phyloP scores from a whole-genome alignment of 768 basidiomycete species.

The Suillus weaverae region DNA sequence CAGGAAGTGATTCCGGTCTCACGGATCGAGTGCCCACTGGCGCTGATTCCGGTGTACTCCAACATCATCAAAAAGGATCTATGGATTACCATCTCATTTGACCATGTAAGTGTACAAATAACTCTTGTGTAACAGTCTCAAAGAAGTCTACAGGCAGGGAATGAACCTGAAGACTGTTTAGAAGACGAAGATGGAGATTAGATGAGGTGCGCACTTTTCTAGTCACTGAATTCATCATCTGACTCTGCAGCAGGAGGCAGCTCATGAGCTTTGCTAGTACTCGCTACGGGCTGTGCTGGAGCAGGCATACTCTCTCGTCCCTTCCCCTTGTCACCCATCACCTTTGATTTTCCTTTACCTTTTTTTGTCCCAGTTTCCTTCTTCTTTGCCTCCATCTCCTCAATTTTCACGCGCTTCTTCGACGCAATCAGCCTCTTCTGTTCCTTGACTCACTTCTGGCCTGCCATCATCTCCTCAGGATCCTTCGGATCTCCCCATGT shows the following conservation, averaged over 20 bases:
- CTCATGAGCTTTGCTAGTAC: neutral
- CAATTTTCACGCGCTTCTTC: neutral
- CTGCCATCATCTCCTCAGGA: neutral
- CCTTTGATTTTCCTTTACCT: neutral
- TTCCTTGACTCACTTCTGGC: neutral
- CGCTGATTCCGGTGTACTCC: neutral
- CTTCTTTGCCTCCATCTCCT: neutral
- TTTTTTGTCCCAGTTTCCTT: neutral
- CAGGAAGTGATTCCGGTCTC: neutral
- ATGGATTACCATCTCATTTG: slow-evolving; percentile 1
- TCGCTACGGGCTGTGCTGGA: neutral
- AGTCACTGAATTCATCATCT: neutral
- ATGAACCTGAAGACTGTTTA: neutral
- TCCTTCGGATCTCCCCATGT: slow-evolving; percentile 9
- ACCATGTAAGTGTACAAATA: slow-evolving; percentile 1
- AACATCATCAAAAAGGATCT: neutral
- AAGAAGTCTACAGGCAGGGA: neutral
- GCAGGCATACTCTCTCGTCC: neutral
- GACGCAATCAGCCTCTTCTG: neutral
- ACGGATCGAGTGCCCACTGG: neutral
- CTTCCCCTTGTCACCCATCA: neutral
- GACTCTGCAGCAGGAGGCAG: neutral
- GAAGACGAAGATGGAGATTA: neutral
- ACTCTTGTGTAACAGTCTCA: neutral
- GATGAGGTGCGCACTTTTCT: neutral